phyloP scores from a whole-genome alignment of 2,329 filamentous ascomycete genomes.

The Arachnopeziza araneosa region DNA sequence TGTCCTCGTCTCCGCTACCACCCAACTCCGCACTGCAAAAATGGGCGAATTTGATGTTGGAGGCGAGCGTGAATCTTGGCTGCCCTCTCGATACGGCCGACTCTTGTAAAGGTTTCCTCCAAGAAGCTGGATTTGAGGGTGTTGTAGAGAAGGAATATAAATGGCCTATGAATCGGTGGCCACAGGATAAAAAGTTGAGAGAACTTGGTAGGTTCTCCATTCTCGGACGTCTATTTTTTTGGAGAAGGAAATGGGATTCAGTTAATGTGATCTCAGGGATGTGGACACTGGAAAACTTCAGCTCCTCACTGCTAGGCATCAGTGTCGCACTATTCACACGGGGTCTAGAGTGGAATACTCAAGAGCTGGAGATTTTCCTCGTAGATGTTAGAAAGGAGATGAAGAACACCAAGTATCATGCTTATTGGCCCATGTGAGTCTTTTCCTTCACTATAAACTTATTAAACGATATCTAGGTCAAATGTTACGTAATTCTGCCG shows the following conservation, averaged over 20 bases:
- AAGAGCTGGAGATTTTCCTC: conserved; percentile 25
- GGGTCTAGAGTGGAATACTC: conserved; percentile 12
- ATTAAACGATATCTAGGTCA: background rate
- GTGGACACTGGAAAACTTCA: conserved; percentile 19
- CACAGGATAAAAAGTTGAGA: conserved; percentile 37
- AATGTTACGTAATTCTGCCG: background rate
- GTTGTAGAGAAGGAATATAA: conserved; percentile 39
- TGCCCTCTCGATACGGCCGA: background rate
- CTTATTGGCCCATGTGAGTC: conserved; percentile 19
- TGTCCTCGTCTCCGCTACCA: conserved; percentile 28
- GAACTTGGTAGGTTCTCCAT: conserved; percentile 15
- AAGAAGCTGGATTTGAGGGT: conserved; percentile 18
- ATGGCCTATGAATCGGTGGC: conserved; percentile 47
- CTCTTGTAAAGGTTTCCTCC: background rate
- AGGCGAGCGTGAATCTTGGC: background rate
- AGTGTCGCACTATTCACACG: conserved; percentile 18
- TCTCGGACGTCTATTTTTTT: conserved; percentile 17
- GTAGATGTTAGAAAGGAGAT: conserved; percentile 31
- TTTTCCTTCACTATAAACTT: background rate
- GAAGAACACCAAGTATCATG: conserved; percentile 30
- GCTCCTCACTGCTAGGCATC: conserved; percentile 5
- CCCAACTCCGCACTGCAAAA: conserved; percentile 23
- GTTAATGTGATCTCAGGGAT: conserved; percentile 19
- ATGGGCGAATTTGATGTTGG: conserved; percentile 4
- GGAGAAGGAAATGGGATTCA: background rate